These are phyloP conservation scores for Euphorbia tirucalli DNA, from an alignment of 345 rosid species.

Conservation along the genomic window DNA sequence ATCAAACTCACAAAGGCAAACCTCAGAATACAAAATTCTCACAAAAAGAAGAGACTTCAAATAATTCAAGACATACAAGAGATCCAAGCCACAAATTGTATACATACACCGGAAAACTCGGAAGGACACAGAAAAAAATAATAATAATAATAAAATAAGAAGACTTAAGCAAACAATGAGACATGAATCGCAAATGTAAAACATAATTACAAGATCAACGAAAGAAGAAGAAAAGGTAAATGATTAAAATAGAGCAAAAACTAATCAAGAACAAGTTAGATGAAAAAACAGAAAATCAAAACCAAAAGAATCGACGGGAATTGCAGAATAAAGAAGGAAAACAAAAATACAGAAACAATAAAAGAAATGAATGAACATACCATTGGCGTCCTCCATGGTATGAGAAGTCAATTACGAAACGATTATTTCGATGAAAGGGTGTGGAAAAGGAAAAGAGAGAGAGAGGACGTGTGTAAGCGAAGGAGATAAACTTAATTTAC, in stretches of 20 bases:
- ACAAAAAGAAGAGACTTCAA: neutral
- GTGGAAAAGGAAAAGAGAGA: neutral
- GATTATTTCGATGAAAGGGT: neutral
- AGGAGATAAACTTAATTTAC: neutral
- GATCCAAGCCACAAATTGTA: neutral
- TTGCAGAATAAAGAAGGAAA: neutral
- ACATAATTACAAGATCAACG: neutral
- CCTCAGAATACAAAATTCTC: neutral
- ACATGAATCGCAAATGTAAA: neutral
- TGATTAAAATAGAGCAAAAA: neutral
- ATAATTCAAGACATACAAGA: neutral
- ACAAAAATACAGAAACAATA: neutral
- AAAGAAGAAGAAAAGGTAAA: neutral
- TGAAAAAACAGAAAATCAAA: neutral
- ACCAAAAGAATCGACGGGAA: neutral
- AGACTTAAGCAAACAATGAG: neutral
- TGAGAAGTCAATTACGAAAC: neutral
- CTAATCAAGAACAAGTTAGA: neutral
- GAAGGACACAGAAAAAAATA: slow-evolving; percentile 1
- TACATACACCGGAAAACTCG: neutral
- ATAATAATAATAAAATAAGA: too few relatives aligned
- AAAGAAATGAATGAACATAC: neutral
- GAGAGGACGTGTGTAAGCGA: neutral
- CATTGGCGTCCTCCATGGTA: slow-evolving; percentile 20
- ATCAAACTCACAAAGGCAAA: too few relatives aligned